Evolutionary conservation across 495 filamentous ascomycete genomes (phyloP), one percentile per base, ranked within the genome.

Genomic region (Parathielavia appendiculata): DNA sequence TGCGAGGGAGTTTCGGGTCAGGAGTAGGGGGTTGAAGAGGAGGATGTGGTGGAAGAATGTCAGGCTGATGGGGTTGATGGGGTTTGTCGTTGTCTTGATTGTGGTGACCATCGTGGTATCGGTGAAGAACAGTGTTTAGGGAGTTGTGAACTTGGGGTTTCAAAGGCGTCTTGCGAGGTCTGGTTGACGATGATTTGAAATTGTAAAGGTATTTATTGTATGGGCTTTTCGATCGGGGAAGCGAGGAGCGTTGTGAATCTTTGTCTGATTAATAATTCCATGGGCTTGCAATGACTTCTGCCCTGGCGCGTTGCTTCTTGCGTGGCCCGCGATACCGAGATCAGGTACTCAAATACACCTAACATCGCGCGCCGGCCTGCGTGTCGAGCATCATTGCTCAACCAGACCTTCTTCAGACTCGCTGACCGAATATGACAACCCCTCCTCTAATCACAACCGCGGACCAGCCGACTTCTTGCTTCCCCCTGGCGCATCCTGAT

Each of bases 41-140:
- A 77, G 83, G 66, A 97, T 97, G 95, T 99, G 93, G 93, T 99
- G 92, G 92, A 98, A 98, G 86, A 98, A 98, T 75, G 81, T 92
- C 19, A 93, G 95, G 73, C 63, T 91, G 67, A 97, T 97, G 91
- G 84, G 83, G 38, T 70, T 99, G 65, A 72, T 99, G 63, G 83
- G 79, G 2, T 64, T 97, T 48, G 93, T 97, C 43, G 71, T 95
- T 38, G 71, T 91, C 14, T 87, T 99, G 72, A 82, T 99, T 74
- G 63, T 97, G 35, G 61, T 75, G 46, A 66, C 75, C 26, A 75
- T 80, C 16, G 71, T 79, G 8, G 69, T 79, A 41, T 68, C 72
- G 26, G 56, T 75, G 40, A 75, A 73, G 68, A 71, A 70, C 50
- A 57, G 60, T 22, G 54, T 65, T 26, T 63, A 63, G 20, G 68